Base-by-base conservation (phyloP, 768 basidiomycete species). In the Leucogyrophana mollusca region DNA sequence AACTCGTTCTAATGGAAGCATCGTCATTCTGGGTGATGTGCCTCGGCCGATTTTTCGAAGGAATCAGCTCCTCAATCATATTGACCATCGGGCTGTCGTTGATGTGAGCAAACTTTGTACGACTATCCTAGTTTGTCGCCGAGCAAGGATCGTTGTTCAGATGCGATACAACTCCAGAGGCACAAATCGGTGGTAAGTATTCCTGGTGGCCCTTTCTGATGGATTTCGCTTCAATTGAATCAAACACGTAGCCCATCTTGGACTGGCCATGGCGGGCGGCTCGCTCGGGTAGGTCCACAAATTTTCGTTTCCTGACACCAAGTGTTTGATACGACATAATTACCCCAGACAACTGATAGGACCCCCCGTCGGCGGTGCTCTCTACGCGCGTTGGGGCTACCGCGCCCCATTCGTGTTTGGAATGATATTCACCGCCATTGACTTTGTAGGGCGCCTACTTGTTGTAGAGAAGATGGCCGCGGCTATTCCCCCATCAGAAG, bases 31-130 rank as follows among this genome's bases (percentile, higher is more conserved):
- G 65, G 65, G 46, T 70, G n/a, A 70, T 73, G 68, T 55, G 55
- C 6, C 38, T 72, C 9, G 71, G 69, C 20, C 69, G 72, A 0
- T 48, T 70, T 23, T 51, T 68, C 4, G 71, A 73, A 53, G 71
- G 71, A 6, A 55, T 70, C n/a, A 71, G 71, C 46, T 68, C 70
- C 3, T 62, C 66, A 0, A 59, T 67, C 38, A 62, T 73, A 21
- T 70, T 70, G 71, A 64, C 68, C 11, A 65, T 68, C 8, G 71
- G 69, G 9, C 61, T 72, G 5, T 69, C 70, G 1, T 46, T 73
- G 9, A 37, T 73, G 69, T 70, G 46, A 45, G 69, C 50, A 4
- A 2, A 16, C 8, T 3, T 18, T 22, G 34, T 32, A 23, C 8
- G 22, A 11, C 1, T 38, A 20, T 27, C 25, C 16, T 24, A 6